Base-by-base conservation (phyloP, 179 eudicot species). In the Silene coronaria region DNA sequence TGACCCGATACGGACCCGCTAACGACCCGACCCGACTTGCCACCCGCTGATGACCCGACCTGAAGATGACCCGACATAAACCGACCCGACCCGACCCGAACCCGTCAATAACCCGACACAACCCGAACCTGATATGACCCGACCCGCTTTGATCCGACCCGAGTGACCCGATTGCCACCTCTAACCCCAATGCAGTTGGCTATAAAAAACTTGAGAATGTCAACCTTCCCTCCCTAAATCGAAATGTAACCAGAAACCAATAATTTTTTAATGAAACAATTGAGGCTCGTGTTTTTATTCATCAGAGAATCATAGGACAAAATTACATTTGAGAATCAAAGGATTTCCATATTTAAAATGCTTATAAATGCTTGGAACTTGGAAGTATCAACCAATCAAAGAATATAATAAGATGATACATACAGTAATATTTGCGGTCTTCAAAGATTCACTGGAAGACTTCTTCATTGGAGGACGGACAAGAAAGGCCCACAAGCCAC, bases 401-500 rank as follows among this genome's bases (percentile, higher is more conserved):
- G 34, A 48, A 53, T 68, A 67, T 61, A 45, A 28, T 61, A 63
- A 78, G 57, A 79, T 71, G 73, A 72, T 57, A n/a, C 90, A 70
- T 86, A 92, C 95, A 76, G 70, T 82, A 73, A 70, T 76, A 77
- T 80, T 79, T 55, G 81, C 78, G 73, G 70, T 38, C 70, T 71
- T 67, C 58, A 89, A 78, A 73, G 84, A 77, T 66, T 77, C 84
- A 66, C 59, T 67, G 51, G 80, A 86, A 80, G 86, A 51, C 53
- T 86, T 81, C 89, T 86, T 89, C 82, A 57, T 58, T 19, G 89
- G 83, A 65, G 77, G 80, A 70, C 82, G 85, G 57, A 80, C 75
- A 30, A 90, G 82, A 80, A 92, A 84, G 82, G 85, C 80, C 98
- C 96, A 94, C 67, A 92, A 82, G 70, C 95, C 90, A 83, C 74